These are phyloP conservation scores for Lipomyces yamanashiensis DNA, from an alignment of 805 yeast species.

Conservation along the genomic window DNA sequence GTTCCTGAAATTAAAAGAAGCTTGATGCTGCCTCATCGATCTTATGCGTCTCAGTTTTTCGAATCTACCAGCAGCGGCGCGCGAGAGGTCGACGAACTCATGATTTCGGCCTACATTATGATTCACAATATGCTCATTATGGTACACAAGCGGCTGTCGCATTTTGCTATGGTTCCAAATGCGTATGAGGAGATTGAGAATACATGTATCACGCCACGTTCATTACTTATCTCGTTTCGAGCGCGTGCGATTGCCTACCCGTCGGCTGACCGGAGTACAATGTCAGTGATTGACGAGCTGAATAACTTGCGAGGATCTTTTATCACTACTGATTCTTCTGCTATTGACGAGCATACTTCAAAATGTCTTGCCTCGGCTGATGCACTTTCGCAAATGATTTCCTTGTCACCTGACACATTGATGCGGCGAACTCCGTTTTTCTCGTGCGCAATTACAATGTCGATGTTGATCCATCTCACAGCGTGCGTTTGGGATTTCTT, in stretches of 20 bases:
- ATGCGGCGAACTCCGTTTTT: slow-evolving; percentile 26
- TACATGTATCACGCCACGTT: slow-evolving; percentile 20
- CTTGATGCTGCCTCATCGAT: background rate
- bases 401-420: slow-evolving; percentile 15
- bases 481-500: slow-evolving; percentile 30
- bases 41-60: slow-evolving; percentile 4
- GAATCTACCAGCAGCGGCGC: background rate
- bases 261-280: background rate
- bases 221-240: slow-evolving; percentile 21
- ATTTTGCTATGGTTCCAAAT: slow-evolving; percentile 21
- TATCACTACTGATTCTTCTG: background rate
- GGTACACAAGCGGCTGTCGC: slow-evolving; percentile 19
- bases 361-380: slow-evolving; percentile 22
- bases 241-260: slow-evolving; percentile 4
- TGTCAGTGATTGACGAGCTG: background rate
- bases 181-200: slow-evolving; percentile 13
- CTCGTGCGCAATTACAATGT: slow-evolving; percentile 19
- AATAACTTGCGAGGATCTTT: background rate
- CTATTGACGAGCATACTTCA: slow-evolving; percentile 14
- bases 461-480: slow-evolving; percentile 21
- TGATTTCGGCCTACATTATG: slow-evolving; percentile 20
- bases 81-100: slow-evolving; percentile 24
- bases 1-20: slow-evolving; percentile 20
- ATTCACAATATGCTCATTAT: slow-evolving; percentile 16
- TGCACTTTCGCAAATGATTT: slow-evolving; percentile 12